A percentile compares a stretch with the other conserved stretches of the same genome.
Evolutionary conservation across 192 early-diverging fungal genomes (phyloP).

Genomic region (Phycomyces blakesleeanus): DNA sequence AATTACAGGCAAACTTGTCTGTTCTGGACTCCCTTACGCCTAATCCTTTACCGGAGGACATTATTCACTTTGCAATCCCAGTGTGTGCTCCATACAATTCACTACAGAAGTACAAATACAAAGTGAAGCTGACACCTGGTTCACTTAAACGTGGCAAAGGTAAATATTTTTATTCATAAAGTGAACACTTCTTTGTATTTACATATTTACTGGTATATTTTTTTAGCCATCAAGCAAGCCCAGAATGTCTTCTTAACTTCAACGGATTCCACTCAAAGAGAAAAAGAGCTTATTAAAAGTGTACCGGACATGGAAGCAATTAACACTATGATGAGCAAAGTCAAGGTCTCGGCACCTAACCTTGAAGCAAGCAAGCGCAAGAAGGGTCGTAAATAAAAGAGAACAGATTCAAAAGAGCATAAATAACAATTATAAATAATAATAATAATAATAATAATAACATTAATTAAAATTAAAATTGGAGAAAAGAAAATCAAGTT

Average conservation of each 20-base stretch:
- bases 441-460: too few relatives aligned
- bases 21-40: constrained; percentile 81
- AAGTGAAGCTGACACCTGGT: constrained; percentile 90
- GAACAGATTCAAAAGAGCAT: too few relatives aligned
- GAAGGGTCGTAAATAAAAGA: constrained; percentile 26
- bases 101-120: constrained; percentile 89
- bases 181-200: neutral
- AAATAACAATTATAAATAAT: too few relatives aligned
- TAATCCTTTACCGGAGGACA: constrained; percentile 74
- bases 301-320: constrained; percentile 84
- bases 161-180: constrained; percentile 7
- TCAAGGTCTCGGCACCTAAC: constrained; percentile 78
- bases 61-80: constrained; percentile 79
- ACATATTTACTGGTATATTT: neutral
- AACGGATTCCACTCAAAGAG: constrained; percentile 42
- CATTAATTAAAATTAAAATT: too few relatives aligned
- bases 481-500: too few relatives aligned
- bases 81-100: constrained; percentile 83
- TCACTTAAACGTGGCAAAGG: constrained; percentile 89
- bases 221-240: constrained; percentile 39
- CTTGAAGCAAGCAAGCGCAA: constrained; percentile 67
- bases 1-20: constrained; percentile 46
- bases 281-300: constrained; percentile 75
- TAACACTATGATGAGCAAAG: constrained; percentile 81
- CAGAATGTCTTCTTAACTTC: constrained; percentile 36